Percentiles rank a stretch among this genome's conserved stretches.
Conservation (phyloP, 768 basidiomycete genomes). For the Phaeotremella skinneri region DNA sequence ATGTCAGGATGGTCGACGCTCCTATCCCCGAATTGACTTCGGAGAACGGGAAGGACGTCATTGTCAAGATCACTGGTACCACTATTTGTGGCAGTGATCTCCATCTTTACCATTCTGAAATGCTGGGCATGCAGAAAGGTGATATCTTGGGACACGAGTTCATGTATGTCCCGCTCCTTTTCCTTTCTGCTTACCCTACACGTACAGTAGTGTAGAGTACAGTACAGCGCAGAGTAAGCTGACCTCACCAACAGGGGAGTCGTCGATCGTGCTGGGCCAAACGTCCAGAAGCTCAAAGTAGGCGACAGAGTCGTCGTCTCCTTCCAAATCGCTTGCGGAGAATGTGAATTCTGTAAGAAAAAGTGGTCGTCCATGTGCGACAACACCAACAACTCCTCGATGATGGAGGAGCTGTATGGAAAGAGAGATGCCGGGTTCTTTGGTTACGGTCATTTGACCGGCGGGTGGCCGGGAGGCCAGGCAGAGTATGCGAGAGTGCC, state of each 20-base stretch:
- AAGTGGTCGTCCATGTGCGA: conserved; percentile 73
- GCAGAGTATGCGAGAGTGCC: conserved; percentile 69
- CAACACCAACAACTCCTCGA: conserved; percentile 66
- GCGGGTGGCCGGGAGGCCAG: conserved; percentile 70
- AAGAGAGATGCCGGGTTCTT: conserved; percentile 68
- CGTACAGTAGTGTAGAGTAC: not conserved
- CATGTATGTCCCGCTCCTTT: conserved; percentile 20
- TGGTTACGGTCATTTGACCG: conserved; percentile 49
- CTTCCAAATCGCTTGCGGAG: conserved; percentile 74
- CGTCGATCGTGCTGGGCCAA: conserved; percentile 65
- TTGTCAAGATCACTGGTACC: conserved; percentile 70
- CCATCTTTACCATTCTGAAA: conserved; percentile 61
- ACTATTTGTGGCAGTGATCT: conserved; percentile 66
- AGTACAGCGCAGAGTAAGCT: too few species aligned
- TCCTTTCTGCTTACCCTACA: not conserved
- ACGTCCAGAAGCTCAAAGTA: conserved; percentile 60
- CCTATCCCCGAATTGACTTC: conserved; percentile 65
- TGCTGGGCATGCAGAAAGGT: conserved; percentile 66
- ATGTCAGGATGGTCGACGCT: conserved; percentile 56
- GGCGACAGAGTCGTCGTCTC: conserved; percentile 75
- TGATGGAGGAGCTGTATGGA: conserved; percentile 48
- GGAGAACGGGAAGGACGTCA: conserved; percentile 63
- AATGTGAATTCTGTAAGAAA: conserved; percentile 69
- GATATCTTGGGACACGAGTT: conserved; percentile 73
- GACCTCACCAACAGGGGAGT: conserved; percentile 57